A percentile compares a stretch with the other conserved stretches of the same genome.
phyloP scores from a whole-genome alignment of 2,329 filamentous ascomycete genomes.

The Fusarium sp. region DNA sequence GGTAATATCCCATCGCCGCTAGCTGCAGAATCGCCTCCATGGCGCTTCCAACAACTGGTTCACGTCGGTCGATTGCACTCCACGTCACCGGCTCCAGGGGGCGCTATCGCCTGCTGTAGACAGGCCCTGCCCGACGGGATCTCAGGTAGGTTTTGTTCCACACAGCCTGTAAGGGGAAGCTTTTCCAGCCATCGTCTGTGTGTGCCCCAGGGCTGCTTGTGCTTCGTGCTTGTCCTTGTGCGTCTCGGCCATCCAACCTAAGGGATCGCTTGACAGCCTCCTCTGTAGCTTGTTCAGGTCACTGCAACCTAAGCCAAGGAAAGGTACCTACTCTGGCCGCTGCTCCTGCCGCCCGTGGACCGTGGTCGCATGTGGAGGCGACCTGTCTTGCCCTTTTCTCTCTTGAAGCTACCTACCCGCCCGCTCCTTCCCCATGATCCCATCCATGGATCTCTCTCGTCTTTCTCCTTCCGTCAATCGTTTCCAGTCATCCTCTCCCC shows the following conservation, averaged over 20 bases:
- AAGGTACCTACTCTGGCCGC: slow-evolving; percentile 16
- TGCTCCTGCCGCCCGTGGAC: slow-evolving; percentile 37
- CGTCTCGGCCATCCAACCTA: not conserved
- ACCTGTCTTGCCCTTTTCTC: slow-evolving; percentile 36
- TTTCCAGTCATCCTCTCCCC: slow-evolving; percentile 31
- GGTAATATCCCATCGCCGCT: slow-evolving; percentile 47
- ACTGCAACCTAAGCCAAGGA: not conserved
- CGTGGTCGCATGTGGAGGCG: slow-evolving; percentile 39
- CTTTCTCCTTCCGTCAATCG: slow-evolving; percentile 36
- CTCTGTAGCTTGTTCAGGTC: slow-evolving; percentile 27
- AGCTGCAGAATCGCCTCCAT: slow-evolving; percentile 45
- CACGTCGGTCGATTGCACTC: slow-evolving; percentile 29
- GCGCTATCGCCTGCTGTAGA: not conserved
- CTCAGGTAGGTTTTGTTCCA: not conserved
- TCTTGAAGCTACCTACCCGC: slow-evolving; percentile 43
- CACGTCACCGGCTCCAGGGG: slow-evolving; percentile 30
- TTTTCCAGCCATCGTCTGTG: slow-evolving; percentile 8
- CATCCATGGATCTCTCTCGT: slow-evolving; percentile 37
- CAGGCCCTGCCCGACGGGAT: not conserved
- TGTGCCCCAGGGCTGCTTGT: slow-evolving; percentile 28
- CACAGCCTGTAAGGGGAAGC: slow-evolving; percentile 39
- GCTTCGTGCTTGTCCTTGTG: slow-evolving; percentile 18
- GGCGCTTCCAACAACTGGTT: slow-evolving; percentile 46
- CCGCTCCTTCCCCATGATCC: slow-evolving; percentile 38
- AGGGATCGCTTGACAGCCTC: slow-evolving; percentile 22